A percentile compares a stretch with the other conserved stretches of the same genome.
These are phyloP conservation scores for Lachancea fermentati DNA, from an alignment of 805 yeast genomes.

Conservation along the genomic window DNA sequence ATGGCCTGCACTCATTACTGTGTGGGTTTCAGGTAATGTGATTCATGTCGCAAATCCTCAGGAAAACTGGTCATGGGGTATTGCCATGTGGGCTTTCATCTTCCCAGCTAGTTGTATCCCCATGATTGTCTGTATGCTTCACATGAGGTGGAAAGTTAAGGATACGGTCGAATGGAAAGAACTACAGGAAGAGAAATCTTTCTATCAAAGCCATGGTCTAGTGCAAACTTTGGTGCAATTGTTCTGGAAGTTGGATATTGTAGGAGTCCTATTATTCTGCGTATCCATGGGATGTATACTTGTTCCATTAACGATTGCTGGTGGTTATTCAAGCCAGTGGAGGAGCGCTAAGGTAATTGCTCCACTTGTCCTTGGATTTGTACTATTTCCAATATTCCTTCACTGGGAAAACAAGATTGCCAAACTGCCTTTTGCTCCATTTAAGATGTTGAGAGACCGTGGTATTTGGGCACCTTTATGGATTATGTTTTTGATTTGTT, in stretches of 20 bases:
- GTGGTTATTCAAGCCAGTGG: slow-evolving; percentile 55
- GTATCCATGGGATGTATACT: slow-evolving; percentile 58
- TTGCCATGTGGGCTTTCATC: slow-evolving; percentile 77
- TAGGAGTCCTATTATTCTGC: slow-evolving; percentile 54
- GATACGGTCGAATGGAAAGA: slow-evolving; percentile 48
- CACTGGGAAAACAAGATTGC: slow-evolving; percentile 57
- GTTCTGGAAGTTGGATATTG: slow-evolving; percentile 61
- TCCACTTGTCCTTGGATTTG: slow-evolving; percentile 64
- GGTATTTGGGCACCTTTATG: slow-evolving; percentile 69
- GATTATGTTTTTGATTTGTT: slow-evolving; percentile 53
- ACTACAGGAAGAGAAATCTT: slow-evolving; percentile 37
- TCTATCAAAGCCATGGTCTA: slow-evolving; percentile 35
- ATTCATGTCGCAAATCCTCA: slow-evolving; percentile 33
- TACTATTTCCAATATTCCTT: slow-evolving; percentile 50
- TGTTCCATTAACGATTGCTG: slow-evolving; percentile 71
- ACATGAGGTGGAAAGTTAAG: slow-evolving; percentile 51
- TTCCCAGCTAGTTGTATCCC: slow-evolving; percentile 63
- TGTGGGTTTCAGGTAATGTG: slow-evolving; percentile 70
- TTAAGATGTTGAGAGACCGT: slow-evolving; percentile 53
- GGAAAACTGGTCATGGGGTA: slow-evolving; percentile 61
- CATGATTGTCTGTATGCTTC: slow-evolving; percentile 44
- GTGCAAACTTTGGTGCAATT: slow-evolving; percentile 31
- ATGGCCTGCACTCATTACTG: slow-evolving; percentile 66
- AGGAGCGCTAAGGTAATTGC: slow-evolving; percentile 54
- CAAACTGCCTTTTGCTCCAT: slow-evolving; percentile 58